Base-by-base conservation (phyloP, 768 basidiomycete species). In the Leccinum subgranulosum region DNA sequence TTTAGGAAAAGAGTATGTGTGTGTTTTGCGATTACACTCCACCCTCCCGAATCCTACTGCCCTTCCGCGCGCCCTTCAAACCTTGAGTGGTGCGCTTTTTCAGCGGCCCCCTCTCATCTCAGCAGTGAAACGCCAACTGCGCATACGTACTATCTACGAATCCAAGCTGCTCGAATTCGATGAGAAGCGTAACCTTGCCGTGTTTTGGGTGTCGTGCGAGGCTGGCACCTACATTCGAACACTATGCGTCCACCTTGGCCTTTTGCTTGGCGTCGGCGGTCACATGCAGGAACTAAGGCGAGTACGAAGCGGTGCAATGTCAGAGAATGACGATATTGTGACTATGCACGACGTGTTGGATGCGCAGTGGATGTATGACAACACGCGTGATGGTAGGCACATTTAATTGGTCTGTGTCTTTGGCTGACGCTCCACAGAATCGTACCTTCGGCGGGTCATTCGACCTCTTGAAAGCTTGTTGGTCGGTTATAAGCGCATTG, bases 341-440 rank as follows among this genome's bases (percentile, higher is more conserved):
- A 95, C 96, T 21, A 99, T 99, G 97, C 97, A 99, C 75, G 97
- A 99, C 71, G 96, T 99, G 28, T 77, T 99, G 76, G 97, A 99
- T 73, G 97, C 97, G 12, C 97, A 98, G 67, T 99, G 96, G 95
- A 74, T 88, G 69, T 98, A 96, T 72, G 97, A 99, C 72, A 98
- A 96, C 73, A 97, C 91, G 4, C 82, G 95, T 39, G 97, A 99
- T 74, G 95, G 95, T 94, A 62, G 48, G 82, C 53, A 27, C 36
- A 34, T 41, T 60, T 36, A 25, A 34, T 59, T 56, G 5, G 33
- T 28, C 48, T 46, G 48, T 61, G 50, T 52, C 51, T 58, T 15
- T 5, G 14, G 27, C 64, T 69, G 53, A 70, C 51, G 12, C 25
- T 54, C 33, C 21, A 12, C 63, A 98, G 97, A 99, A 74, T 88